Conservation (phyloP, 257 asterid species). For the Pogostemon cablin region DNA sequence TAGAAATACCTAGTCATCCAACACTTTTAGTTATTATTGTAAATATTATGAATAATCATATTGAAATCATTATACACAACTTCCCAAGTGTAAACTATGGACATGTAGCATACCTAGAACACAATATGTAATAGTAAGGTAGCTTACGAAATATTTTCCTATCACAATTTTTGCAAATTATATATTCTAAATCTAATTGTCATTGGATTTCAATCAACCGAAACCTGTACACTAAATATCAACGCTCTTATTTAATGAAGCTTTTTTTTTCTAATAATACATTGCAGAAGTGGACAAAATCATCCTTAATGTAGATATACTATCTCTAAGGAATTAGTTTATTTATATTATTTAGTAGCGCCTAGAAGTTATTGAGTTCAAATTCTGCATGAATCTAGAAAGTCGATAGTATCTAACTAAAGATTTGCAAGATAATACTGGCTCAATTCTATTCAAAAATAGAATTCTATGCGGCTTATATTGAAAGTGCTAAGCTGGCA, state of each 20-base stretch:
- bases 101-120: background rate
- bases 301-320: background rate
- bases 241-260: background rate
- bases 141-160: background rate
- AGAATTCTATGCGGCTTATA: slow-evolving; percentile 40
- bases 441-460: background rate
- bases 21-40: background rate
- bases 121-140: background rate
- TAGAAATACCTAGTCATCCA: background rate
- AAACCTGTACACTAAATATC: background rate
- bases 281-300: slow-evolving; percentile 4
- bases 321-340: background rate
- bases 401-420: slow-evolving; percentile 7
- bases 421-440: background rate
- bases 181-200: background rate
- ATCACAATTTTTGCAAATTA: background rate
- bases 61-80: background rate
- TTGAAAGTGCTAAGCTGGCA: slow-evolving; percentile 78
- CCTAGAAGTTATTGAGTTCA: background rate
- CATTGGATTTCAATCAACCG: background rate
- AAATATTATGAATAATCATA: background rate
- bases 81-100: background rate
- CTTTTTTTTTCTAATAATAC: background rate
- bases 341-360: background rate
- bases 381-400: background rate